phyloP scores from a whole-genome alignment of 2,329 filamentous ascomycete genomes.

The Hymenoscyphus occultus region DNA sequence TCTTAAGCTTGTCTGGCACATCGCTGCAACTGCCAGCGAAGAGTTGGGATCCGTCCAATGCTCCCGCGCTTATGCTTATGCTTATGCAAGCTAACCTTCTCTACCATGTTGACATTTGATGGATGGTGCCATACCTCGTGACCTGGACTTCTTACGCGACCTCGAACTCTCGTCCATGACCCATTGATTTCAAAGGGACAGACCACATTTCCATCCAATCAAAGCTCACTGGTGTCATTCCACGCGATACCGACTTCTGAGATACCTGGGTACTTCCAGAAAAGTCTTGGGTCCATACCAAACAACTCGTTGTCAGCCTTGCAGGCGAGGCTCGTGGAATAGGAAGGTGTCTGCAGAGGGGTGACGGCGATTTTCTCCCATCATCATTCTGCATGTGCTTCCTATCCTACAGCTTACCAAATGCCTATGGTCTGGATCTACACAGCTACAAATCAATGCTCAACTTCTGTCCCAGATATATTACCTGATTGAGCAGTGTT shows the following conservation, averaged over 20 bases:
- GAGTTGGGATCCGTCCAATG: neutral
- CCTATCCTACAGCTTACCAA: neutral
- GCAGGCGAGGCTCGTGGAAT: slow-evolving; percentile 8
- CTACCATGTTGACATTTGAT: neutral
- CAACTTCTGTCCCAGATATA: neutral
- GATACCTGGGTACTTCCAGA: neutral
- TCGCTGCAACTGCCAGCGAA: neutral
- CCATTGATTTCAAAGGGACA: neutral
- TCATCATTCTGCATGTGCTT: neutral
- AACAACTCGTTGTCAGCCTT: slow-evolving; percentile 5
- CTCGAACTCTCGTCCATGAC: neutral
- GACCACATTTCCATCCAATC: neutral
- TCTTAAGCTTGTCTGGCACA: too few species aligned
- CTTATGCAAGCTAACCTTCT: neutral
- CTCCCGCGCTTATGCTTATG: neutral
- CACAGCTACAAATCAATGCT: neutral
- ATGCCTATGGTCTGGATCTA: neutral
- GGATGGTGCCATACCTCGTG: slow-evolving; percentile 17
- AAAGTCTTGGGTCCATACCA: neutral
- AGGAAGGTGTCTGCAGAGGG: neutral
- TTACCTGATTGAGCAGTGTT: neutral
- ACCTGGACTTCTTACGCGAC: neutral
- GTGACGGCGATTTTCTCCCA: neutral
- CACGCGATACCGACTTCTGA: neutral
- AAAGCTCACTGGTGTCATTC: neutral